Percentiles rank a stretch among this genome's conserved stretches.
Conservation (phyloP, 352 stramenopile species). For the Phytopythium aichiense region DNA sequence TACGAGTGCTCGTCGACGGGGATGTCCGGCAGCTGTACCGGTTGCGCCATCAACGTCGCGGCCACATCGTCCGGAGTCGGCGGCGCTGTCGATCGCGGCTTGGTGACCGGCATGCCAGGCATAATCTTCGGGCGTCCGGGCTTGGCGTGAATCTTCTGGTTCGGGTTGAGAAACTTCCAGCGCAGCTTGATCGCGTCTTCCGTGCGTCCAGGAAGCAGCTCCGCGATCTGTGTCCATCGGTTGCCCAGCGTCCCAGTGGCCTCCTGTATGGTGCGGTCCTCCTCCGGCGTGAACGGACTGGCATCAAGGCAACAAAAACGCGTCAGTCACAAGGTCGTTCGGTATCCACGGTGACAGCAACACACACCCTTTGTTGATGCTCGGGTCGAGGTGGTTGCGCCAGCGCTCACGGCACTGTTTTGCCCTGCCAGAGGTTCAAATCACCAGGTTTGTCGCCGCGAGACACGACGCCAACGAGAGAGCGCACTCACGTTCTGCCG, state of each 20-base stretch:
- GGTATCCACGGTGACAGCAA: not conserved
- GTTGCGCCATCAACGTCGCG: conserved; percentile 32
- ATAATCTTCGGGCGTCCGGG: conserved; percentile 58
- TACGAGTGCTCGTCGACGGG: conserved; percentile 4
- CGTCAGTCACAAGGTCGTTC: conserved; percentile 6
- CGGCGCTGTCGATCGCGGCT: conserved; percentile 32
- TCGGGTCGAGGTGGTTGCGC: conserved; percentile 95
- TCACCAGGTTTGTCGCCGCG: conserved; percentile 1
- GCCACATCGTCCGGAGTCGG: conserved; percentile 57
- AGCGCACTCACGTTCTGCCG: conserved; percentile 44
- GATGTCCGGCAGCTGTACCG: conserved; percentile 18
- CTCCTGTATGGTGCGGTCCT: conserved; percentile 93
- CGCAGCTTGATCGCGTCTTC: conserved; percentile 88
- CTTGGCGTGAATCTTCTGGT: conserved; percentile 52
- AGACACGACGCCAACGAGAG: not conserved
- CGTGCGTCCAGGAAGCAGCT: conserved; percentile 76
- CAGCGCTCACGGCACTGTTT: conserved; percentile 97
- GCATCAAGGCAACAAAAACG: not conserved
- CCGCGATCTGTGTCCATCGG: conserved; percentile 93
- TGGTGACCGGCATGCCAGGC: conserved; percentile 46
- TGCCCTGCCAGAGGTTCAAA: conserved; percentile 31
- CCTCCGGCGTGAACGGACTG: conserved; percentile 82
- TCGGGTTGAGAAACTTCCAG: conserved; percentile 73
- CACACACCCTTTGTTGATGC: conserved; percentile 81
- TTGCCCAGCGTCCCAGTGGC: conserved; percentile 91